These are phyloP conservation scores for Thielaviopsis ethacetica DNA, from an alignment of 2,329 filamentous ascomycete genomes.

Conservation along the genomic window DNA sequence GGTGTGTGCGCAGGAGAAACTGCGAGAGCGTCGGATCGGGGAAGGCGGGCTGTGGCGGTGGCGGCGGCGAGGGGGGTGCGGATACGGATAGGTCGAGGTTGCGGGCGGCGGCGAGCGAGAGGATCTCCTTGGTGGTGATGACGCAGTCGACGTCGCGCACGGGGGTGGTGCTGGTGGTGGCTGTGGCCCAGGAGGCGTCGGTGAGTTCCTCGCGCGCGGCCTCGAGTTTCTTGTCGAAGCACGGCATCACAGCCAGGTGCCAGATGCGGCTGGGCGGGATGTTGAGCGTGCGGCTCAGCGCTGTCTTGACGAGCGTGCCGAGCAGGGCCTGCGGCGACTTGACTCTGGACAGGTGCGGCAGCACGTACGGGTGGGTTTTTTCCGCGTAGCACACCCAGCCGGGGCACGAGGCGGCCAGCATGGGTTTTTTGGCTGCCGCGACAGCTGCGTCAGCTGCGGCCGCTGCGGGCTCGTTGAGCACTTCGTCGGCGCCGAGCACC, in stretches of 20 bases:
- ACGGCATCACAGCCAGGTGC: conserved; percentile 94
- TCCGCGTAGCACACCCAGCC: conserved; percentile 99
- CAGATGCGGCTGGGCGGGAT: conserved; percentile 70
- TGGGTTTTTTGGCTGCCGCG: conserved; percentile 29
- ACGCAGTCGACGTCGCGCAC: conserved; percentile 92
- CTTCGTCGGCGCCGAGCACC: conserved; percentile 63
- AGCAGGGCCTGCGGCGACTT: conserved; percentile 90
- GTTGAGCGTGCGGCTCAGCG: conserved; percentile 54
- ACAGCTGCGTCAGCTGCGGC: conserved; percentile 5
- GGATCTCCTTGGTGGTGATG: conserved; percentile 86
- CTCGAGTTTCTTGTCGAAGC: conserved; percentile 97
- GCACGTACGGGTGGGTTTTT: conserved; percentile 87
- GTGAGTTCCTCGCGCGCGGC: conserved; percentile 87
- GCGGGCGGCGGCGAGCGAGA: conserved; percentile 74
- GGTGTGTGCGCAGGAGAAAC: conserved; percentile 51
- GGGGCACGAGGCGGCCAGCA: conserved; percentile 80
- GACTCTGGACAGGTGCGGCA: conserved; percentile 76
- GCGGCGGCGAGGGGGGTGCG: conserved; percentile 31
- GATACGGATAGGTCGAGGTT: conserved; percentile 60
- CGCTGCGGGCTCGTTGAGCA: conserved; percentile 23
- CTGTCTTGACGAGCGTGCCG: conserved; percentile 79
- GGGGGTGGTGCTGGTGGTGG: conserved; percentile 28
- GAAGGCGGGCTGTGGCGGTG: conserved; percentile 38
- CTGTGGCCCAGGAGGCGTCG: conserved; percentile 50
- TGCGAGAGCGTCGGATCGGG: conserved; percentile 53